Conservation (phyloP, 768 basidiomycete genomes). For the Neoboletus magnificus region DNA sequence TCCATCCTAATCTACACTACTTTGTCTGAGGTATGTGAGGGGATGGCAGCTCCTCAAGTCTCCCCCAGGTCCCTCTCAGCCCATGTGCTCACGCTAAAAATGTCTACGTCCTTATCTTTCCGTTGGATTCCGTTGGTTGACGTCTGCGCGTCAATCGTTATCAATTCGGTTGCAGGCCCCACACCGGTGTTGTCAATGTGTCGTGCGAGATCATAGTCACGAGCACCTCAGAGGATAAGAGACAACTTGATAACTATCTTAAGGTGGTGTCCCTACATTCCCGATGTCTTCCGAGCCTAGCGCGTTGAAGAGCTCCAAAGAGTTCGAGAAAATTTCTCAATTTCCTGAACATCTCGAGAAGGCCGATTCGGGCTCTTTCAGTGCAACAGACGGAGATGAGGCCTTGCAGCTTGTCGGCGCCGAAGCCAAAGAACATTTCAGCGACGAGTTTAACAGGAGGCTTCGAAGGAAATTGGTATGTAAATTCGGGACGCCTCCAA, state of each 20-base stretch:
- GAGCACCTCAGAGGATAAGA: slow-evolving; percentile 12
- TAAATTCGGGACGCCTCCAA: background rate
- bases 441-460: slow-evolving; percentile 56
- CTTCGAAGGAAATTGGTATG: slow-evolving; percentile 58
- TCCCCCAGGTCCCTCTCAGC: background rate
- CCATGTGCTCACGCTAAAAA: slow-evolving; percentile 9
- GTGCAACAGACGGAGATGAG: slow-evolving; percentile 51
- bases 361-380: slow-evolving; percentile 27
- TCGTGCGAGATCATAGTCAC: slow-evolving; percentile 7
- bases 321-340: slow-evolving; percentile 15
- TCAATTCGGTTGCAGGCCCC: slow-evolving; percentile 4
- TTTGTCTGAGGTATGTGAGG: slow-evolving; percentile 16
- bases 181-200: background rate
- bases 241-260: background rate
- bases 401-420: slow-evolving; percentile 58
- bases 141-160: slow-evolving; percentile 1
- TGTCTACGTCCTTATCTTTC: slow-evolving; percentile 18
- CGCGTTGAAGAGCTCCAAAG: slow-evolving; percentile 5
- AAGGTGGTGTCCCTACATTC: background rate
- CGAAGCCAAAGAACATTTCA: slow-evolving; percentile 49
- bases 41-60: background rate
- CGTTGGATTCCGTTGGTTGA: background rate
- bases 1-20: background rate
- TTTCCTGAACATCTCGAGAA: slow-evolving; percentile 30
- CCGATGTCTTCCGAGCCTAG: slow-evolving; percentile 19